Conservation (phyloP, 805 yeast genomes). For the Ogataea paraovalis region DNA sequence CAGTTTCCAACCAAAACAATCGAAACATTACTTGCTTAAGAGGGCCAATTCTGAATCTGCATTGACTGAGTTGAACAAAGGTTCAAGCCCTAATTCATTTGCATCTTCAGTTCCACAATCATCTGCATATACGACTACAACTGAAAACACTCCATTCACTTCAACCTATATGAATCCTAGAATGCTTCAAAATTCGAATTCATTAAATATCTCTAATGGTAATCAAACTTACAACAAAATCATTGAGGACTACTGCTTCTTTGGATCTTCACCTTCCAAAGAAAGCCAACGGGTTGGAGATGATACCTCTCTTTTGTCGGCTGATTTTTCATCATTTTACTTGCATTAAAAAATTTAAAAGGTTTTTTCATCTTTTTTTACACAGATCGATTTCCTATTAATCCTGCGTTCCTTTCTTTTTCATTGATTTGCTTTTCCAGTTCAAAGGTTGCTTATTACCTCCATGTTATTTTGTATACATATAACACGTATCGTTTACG, state of each 20-base stretch:
- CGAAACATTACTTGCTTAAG: constrained; percentile 25
- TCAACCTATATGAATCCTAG: background rate
- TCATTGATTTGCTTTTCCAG: background rate
- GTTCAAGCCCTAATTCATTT: constrained; percentile 6
- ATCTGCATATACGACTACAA: background rate
- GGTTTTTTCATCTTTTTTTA: background rate
- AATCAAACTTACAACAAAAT: constrained; percentile 20
- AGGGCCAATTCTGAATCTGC: constrained; percentile 31
- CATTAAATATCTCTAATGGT: constrained; percentile 4
- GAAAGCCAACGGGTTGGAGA: background rate
- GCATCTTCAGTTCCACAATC: constrained; percentile 3
- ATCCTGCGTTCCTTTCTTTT: background rate
- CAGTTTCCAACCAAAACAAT: constrained; percentile 20
- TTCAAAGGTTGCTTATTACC: background rate
- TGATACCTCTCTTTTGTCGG: background rate
- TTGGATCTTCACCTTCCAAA: constrained; percentile 16
- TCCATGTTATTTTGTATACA: background rate
- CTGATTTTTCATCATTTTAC: background rate
- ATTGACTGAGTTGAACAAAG: constrained; percentile 14
- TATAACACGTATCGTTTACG: background rate
- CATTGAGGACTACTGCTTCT: constrained; percentile 30
- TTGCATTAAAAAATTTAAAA: background rate
- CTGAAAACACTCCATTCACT: background rate
- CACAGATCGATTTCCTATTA: background rate
- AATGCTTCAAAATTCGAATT: background rate